Evolutionary conservation across 495 filamentous ascomycete genomes (phyloP), one percentile per base, ranked within the genome.

Genomic region (Hypoxylon perforatum): DNA sequence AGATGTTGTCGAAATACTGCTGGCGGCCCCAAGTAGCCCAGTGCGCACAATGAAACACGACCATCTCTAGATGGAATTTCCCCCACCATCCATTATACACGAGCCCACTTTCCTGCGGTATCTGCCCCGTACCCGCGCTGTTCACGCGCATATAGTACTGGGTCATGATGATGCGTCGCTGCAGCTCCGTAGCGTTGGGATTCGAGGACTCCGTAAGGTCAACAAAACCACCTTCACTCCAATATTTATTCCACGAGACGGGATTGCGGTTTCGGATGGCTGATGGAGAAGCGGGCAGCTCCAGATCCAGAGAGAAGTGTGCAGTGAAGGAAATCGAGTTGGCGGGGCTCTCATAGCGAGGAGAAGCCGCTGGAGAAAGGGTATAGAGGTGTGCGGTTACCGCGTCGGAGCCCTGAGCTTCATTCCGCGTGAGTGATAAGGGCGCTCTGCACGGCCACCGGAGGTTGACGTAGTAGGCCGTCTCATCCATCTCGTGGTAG

Each of bases 61-160:
- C 70, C 78, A 63, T 63, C 45, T 63, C 60, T 5, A 63, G 60
- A 23, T 63, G 57, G 35, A 61, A 42, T 61, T 76, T 76, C 17
- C 74, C 74, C 52, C 78, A 81, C 78, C 78, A 81, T 8, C 78
- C 78, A 52, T 79, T 81, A 28, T 79, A 78, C n/a, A 76, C 72
- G 12, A 79, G 53, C 6, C 77, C 78, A 7, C 76, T 78, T 58
- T 81, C 78, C 46, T 76, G 74, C 42, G 77, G 72, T 11, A 75
- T 72, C 18, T 69, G 57, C 15, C 75, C 73, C 1, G 51, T 62
- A 5, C 45, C 57, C 1, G 77, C 77, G 14, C 68, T 73, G 66
- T 85, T 85, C 25, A 84, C 75, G 3, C 80, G 74, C 9, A 81
- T 71, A n/a, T 82, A 77, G 64, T 84, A 85, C 50, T 81, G 81